These are phyloP conservation scores for Clonostachys rosea DNA, from an alignment of 2,329 filamentous ascomycete genomes.

Conservation along the genomic window DNA sequence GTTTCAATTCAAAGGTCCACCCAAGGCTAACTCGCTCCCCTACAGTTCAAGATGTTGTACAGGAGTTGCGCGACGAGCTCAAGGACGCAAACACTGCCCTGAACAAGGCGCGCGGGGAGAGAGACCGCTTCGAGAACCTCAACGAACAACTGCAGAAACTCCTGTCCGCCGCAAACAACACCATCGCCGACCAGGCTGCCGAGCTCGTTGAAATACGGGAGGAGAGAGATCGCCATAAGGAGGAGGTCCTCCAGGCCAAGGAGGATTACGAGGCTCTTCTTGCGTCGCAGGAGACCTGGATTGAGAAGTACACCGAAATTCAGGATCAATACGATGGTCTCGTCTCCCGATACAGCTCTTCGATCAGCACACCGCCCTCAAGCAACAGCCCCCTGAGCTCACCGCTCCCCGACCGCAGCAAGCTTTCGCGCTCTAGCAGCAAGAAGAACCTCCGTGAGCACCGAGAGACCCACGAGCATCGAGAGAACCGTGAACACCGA, in stretches of 20 bases:
- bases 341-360: constrained; percentile 16
- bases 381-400: constrained; percentile 4
- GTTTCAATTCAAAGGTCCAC: too few relatives aligned
- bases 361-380: constrained; percentile 11
- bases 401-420: constrained; percentile 17
- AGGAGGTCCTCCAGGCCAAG: constrained; percentile 11
- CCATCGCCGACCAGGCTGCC: neutral
- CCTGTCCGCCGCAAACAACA: constrained; percentile 13
- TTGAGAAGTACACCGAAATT: constrained; percentile 13
- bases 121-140: constrained; percentile 14
- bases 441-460: constrained; percentile 17
- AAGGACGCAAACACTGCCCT: constrained; percentile 13
- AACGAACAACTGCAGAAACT: constrained; percentile 20
- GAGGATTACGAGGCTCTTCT: constrained; percentile 19
- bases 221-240: constrained; percentile 14
- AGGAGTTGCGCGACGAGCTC: constrained; percentile 9
- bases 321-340: constrained; percentile 20
- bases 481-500: constrained; percentile 11
- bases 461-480: constrained; percentile 6
- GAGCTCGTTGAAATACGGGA: constrained; percentile 8
- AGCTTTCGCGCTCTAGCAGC: constrained; percentile 19
- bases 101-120: constrained; percentile 12
- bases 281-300: constrained; percentile 1
- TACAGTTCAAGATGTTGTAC: neutral
- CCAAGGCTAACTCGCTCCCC: neutral